Evolutionary conservation across 2,329 filamentous ascomycete genomes (phyloP).

Genomic region (Elsinoe batatas): DNA sequence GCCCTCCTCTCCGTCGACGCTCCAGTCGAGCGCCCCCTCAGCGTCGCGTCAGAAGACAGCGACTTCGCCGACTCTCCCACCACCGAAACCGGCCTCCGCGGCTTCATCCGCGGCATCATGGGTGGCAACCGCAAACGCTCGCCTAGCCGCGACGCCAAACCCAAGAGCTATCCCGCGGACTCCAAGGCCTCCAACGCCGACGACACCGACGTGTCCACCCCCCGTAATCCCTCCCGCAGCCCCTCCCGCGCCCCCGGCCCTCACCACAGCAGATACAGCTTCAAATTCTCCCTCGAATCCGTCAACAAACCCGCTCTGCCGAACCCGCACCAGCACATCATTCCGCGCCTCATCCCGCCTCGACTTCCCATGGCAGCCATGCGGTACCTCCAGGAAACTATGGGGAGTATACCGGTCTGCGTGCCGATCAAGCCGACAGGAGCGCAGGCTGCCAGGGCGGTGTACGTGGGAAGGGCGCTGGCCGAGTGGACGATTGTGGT

Average conservation of each 20-base stretch:
- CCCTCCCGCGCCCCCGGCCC: constrained; percentile 4
- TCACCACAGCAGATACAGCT: constrained; percentile 52
- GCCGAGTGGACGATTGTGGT: constrained; percentile 71
- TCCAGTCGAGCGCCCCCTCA: not conserved
- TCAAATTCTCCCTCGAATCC: constrained; percentile 66
- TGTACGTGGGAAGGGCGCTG: constrained; percentile 61
- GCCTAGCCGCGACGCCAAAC: constrained; percentile 17
- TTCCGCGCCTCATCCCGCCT: constrained; percentile 55
- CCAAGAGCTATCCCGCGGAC: constrained; percentile 14
- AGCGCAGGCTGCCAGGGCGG: constrained; percentile 33
- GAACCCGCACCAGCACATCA: constrained; percentile 40
- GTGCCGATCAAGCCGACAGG: constrained; percentile 29
- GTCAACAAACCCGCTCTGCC: constrained; percentile 36
- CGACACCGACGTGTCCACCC: not conserved
- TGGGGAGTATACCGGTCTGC: constrained; percentile 19
- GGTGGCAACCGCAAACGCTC: constrained; percentile 22
- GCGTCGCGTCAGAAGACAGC: constrained; percentile 5
- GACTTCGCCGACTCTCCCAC: constrained; percentile 3
- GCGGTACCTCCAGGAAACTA: constrained; percentile 42
- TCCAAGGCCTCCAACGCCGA: constrained; percentile 15
- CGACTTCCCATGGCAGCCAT: constrained; percentile 63
- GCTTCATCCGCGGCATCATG: constrained; percentile 28
- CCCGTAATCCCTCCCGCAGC: not conserved
- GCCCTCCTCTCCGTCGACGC: not conserved
- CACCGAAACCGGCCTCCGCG: constrained; percentile 23